Evolutionary conservation across 2,329 filamentous ascomycete species (phyloP), one percentile per base, ranked within the genome.

Genomic region (Ceratocystiopsis minuta): DNA sequence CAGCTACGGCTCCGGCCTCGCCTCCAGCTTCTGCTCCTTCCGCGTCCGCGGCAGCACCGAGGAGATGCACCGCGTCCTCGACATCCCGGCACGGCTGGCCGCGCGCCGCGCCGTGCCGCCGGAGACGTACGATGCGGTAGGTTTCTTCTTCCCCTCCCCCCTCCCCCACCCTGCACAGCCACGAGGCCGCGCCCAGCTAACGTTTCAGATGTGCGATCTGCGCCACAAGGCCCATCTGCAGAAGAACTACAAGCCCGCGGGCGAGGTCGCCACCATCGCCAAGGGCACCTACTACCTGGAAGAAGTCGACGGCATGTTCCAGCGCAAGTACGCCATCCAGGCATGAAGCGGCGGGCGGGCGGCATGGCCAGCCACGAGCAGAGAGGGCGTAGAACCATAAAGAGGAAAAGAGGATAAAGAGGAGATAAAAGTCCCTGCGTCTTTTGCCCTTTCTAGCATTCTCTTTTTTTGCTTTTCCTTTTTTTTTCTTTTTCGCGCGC

Each of bases 291-390:
- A 88, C 67, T 90, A 87, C 65, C 70, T 90, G 45, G 75, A 74
- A 55, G 76, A 78, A 58, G 72, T 90, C 38, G 82, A 90, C 55
- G 80, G 84, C 53, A 85, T 85, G 80, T 90, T 83, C 77, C 78
- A 80, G 66, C 75, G 83, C 54, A 72, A 72, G 57, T 90, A 90
- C 62, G 63, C 68, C 43, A 58, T 87, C 64, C 82, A 87, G 71
- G 77, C 24, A 28, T 28, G 24, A 28, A 10, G 7, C 7, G 24
- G 24, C 24, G 24, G 24, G 24, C 24, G 24, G 24, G 24, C 9
- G 9, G 24, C 24, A 28, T 28, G 24, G n/a, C n/a, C n/a, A n/a
- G n/a, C n/a, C n/a, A n/a, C n/a, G 31, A 36, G 4, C 14, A 10
- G 17, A 16, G 5, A 16, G 17, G 43, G 31, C 39, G 37, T 16